Base-by-base conservation (phyloP, 495 filamentous ascomycete genomes). In the Letharia lupina region DNA sequence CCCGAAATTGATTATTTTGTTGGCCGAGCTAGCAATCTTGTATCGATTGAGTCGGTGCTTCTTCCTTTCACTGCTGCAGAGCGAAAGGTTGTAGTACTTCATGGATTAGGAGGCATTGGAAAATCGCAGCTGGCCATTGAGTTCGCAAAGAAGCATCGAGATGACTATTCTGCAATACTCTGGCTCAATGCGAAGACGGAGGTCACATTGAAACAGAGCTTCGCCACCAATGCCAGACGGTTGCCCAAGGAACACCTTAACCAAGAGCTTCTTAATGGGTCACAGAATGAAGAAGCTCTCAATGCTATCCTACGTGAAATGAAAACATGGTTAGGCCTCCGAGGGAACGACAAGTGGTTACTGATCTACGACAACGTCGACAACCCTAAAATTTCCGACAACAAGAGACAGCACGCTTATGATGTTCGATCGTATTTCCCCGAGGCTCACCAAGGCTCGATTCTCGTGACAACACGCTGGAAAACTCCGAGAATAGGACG, bases 401-500 rank as follows among this genome's bases (percentile, higher is more conserved):
- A 61, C 20, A 50, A 56, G 9, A 64, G 71, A 58, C 60, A 63
- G 18, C 40, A 41, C 15, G 71, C 67, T 59, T 70, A 74, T 47
- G 70, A 80, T 63, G 75, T 80, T 60, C 60, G 65, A 23, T 65
- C 60, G 33, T 79, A 74, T 65, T 67, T 80, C 33, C 72, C 77
- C 9, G 65, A 74, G 9, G 52, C 66, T 16, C 52, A 73, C 59
- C 76, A 78, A 60, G 78, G 76, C 8, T 73, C 73, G 12, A 67
- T 81, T 41, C 65, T 81, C 23, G 71, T 80, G 39, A 80, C 78
- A 61, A 80, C 79, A 7, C 74, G 76, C 73, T 50, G 47, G 47
- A 50, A 10, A 23, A 50, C 47, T 28, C n/a, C 28, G n/a, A 50
- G 47, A 23, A 50, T 50, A 23, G 47, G 47, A 23, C 47, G 11